Conservation (phyloP, 768 basidiomycete genomes). For the Pleurotus eryngii region DNA sequence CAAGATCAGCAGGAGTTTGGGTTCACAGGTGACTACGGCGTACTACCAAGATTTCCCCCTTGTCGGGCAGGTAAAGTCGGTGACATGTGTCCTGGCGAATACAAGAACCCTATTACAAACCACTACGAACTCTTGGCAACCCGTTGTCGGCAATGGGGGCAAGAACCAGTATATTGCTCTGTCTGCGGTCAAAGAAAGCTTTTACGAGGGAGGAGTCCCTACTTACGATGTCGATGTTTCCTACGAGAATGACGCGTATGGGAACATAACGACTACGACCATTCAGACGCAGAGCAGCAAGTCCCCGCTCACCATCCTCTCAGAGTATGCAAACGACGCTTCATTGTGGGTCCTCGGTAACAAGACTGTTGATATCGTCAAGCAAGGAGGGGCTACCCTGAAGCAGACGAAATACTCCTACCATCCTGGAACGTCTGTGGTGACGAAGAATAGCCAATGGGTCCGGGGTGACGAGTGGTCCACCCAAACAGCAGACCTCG, state of each 20-base stretch:
- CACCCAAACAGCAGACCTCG: not conserved
- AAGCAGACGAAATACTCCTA: not conserved
- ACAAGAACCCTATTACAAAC: not conserved
- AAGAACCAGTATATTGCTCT: not conserved
- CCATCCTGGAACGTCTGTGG: not conserved
- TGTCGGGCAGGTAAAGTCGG: not conserved
- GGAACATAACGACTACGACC: conserved; percentile 2
- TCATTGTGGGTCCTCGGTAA: conserved; percentile 2
- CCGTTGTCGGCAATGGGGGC: not conserved
- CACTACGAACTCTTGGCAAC: not conserved
- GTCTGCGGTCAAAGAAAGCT: not conserved
- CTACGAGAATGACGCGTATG: not conserved
- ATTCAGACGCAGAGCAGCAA: not conserved
- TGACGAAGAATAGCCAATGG: not conserved
- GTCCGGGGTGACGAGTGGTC: not conserved
- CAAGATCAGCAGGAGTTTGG: not conserved
- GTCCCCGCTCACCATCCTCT: not conserved
- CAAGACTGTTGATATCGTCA: not conserved
- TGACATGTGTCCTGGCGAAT: conserved; percentile 1
- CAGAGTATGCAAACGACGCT: not conserved
- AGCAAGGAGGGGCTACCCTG: not conserved
- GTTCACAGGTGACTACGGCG: not conserved
- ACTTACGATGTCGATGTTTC: conserved; percentile 1
- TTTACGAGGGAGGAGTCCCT: conserved; percentile 1
- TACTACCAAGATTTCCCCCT: conserved; percentile 4